Percentiles rank a stretch among this genome's conserved stretches.
Evolutionary conservation across 2,329 filamentous ascomycete species (phyloP).

Genomic region (Alternaria sp.): DNA sequence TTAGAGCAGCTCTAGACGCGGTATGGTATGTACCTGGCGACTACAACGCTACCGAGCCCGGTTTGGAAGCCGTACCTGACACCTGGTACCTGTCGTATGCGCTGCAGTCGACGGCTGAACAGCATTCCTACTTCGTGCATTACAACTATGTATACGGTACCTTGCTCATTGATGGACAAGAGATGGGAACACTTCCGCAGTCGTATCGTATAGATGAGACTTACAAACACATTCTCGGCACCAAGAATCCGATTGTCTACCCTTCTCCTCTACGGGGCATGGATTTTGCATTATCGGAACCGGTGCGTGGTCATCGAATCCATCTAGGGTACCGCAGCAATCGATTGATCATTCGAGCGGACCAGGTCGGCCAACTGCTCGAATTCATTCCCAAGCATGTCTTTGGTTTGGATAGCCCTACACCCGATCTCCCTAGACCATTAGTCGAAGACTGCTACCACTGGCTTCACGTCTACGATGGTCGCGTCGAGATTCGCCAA

Average conservation of each 20-base stretch:
- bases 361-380: conserved; percentile 31
- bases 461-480: conserved; percentile 63
- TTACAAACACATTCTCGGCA: conserved; percentile 63
- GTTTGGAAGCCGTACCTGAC: conserved; percentile 12
- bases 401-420: conserved; percentile 30
- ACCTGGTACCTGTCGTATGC: conserved; percentile 49
- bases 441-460: conserved; percentile 65
- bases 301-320: conserved; percentile 55
- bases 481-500: conserved; percentile 63
- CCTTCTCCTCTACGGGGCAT: conserved; percentile 64
- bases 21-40: conserved; percentile 55
- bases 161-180: conserved; percentile 59
- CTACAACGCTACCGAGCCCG: conserved; percentile 18
- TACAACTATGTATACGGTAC: conserved; percentile 60
- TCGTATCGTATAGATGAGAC: conserved; percentile 57
- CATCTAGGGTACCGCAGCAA: conserved; percentile 63
- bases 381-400: conserved; percentile 49
- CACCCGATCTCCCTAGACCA: conserved; percentile 54
- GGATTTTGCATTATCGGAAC: conserved; percentile 53
- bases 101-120: conserved; percentile 40
- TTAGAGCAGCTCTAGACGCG: conserved; percentile 51
- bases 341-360: conserved; percentile 57
- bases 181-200: conserved; percentile 63
- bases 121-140: conserved; percentile 41
- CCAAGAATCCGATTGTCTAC: conserved; percentile 60